These are phyloP conservation scores for Leccinum insigne DNA, from an alignment of 1,284 basidiomycete species.

Conservation along the genomic window DNA sequence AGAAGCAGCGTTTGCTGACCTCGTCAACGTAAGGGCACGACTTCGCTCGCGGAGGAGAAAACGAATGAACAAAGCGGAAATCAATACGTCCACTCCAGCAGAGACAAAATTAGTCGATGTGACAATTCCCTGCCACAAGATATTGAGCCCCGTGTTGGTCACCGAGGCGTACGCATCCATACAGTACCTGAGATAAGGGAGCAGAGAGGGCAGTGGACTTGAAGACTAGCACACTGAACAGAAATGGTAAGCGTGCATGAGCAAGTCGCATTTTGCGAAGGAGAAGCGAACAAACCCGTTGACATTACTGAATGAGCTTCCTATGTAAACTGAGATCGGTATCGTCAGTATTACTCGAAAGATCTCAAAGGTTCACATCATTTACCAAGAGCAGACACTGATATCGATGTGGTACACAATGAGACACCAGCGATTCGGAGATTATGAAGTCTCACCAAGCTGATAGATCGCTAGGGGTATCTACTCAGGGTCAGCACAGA, in stretches of 20 bases:
- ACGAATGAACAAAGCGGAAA: too few species aligned
- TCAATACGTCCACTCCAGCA: too few species aligned
- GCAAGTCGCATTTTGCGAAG: not conserved
- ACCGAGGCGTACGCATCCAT: not conserved
- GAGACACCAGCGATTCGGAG: not conserved
- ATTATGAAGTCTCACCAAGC: too few species aligned
- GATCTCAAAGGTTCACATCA: not conserved
- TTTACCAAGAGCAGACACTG: not conserved
- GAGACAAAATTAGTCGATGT: too few species aligned
- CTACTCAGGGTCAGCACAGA: not conserved
- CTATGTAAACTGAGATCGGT: not conserved
- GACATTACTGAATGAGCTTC: not conserved
- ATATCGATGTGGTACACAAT: not conserved
- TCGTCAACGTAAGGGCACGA: not conserved
- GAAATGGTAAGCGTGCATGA: not conserved
- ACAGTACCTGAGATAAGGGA: not conserved
- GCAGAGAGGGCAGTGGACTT: not conserved
- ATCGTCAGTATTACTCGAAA: not conserved
- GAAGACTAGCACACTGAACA: conserved; percentile 1
- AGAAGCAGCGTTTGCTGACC: not conserved
- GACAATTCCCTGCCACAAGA: too few species aligned
- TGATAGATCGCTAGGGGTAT: too few species aligned
- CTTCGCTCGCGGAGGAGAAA: too few species aligned
- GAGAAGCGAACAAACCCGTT: conserved; percentile 6
- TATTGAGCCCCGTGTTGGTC: not conserved